These are phyloP conservation scores for Iberis pinnata DNA, from an alignment of 345 rosid genomes.

Conservation along the genomic window DNA sequence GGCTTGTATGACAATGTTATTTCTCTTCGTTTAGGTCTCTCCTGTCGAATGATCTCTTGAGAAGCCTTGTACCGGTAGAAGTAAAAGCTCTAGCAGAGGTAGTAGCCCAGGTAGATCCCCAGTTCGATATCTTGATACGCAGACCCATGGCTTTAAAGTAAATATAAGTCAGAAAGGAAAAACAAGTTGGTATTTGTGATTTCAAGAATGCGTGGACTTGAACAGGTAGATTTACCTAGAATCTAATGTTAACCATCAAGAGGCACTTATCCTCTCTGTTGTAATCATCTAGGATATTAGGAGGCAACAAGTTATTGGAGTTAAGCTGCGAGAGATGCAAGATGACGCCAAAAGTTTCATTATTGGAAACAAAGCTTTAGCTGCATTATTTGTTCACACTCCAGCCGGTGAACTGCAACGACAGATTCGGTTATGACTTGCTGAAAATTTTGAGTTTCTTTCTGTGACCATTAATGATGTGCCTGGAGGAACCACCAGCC, in stretches of 20 bases:
- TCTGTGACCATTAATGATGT: slow-evolving; percentile 78
- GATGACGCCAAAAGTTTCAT: slow-evolving; percentile 97
- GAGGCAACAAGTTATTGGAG: slow-evolving; percentile 98
- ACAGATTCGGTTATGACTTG: slow-evolving; percentile 95
- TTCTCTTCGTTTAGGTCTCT: slow-evolving; percentile 50
- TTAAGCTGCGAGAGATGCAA: slow-evolving; percentile 91
- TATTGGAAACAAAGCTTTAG: slow-evolving; percentile 79
- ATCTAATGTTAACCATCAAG: not conserved
- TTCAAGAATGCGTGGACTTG: slow-evolving; percentile 93
- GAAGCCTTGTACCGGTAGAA: slow-evolving; percentile 73
- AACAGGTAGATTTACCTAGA: slow-evolving; percentile 74
- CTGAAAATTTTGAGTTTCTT: slow-evolving; percentile 87
- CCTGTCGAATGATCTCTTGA: slow-evolving; percentile 81
- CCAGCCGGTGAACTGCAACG: slow-evolving; percentile 98
- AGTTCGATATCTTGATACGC: slow-evolving; percentile 53
- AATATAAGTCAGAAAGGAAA: slow-evolving; percentile 87
- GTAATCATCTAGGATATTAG: slow-evolving; percentile 52
- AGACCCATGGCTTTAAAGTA: slow-evolving; percentile 72
- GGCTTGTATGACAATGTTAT: not conserved
- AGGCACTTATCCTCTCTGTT: slow-evolving; percentile 34
- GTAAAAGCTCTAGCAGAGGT: slow-evolving; percentile 82
- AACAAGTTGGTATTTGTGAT: slow-evolving; percentile 90
- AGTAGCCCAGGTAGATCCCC: slow-evolving; percentile 96
- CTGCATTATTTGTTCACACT: slow-evolving; percentile 96
- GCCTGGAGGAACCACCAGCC: slow-evolving; percentile 74